Evolutionary conservation across 106 monocot species (phyloP), one percentile per base, ranked within the genome.

Genomic region (Amphibolis antarctica): DNA sequence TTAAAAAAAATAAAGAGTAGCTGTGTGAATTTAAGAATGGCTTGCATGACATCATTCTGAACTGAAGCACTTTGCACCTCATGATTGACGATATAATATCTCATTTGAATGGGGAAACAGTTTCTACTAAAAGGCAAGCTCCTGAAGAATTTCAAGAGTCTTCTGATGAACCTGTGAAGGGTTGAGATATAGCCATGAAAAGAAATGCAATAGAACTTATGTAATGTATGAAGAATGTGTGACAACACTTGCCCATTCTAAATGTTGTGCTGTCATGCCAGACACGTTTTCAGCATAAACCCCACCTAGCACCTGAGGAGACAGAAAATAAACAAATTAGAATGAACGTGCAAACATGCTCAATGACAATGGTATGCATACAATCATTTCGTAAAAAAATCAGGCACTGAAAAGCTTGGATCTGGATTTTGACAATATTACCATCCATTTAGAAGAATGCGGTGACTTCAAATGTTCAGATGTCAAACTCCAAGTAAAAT

Each of bases 201-300:
- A 59, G 19, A 18, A 46, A 19, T 11, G 21, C 18, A 49, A 2
- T 18, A 12, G 7, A 14, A 68, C 27, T 1, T 48, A 36, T 23
- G 27, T 3, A 30, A 23, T 42, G 44, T 9, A 21, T 53, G n/a
- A 44, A 19, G 28, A 21, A 58, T 17, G 30, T 1, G 0, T 14
- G 25, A 58, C 9, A 13, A 44, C 24, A 63, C 28, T 68, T 69
- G 88, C 93, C 94, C 94, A 96, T 82, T 89, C 94, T 62, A 96
- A 59, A 80, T 96, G 94, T 76, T 94, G 94, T 24, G 89, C 94
- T 30, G 94, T 94, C 30, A 86, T 76, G 27, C 89, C 94, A 55
- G 89, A 89, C 31, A 68, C 65, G 42, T 80, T 89, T 44, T 81
- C 86, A 61, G 81, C 67, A 70, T 94, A 94, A 27, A 94, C 76